Base-by-base conservation (phyloP, 768 basidiomycete species). In the Phanerochaete sordida region DNA sequence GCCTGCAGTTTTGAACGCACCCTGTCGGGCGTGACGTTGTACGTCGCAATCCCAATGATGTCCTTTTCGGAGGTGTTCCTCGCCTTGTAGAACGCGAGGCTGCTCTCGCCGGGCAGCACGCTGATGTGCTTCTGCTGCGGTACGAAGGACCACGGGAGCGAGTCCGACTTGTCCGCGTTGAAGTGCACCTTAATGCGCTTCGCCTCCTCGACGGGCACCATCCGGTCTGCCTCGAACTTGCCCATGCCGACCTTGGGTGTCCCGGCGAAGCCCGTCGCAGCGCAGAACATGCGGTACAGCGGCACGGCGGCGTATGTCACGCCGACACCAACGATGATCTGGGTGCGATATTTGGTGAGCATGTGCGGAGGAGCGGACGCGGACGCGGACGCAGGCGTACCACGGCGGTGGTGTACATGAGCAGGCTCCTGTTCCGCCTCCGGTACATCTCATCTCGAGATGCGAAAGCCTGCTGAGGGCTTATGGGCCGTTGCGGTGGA, bases 11-110 rank as follows among this genome's bases (percentile, higher is more conserved):
- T n/a, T 24, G 7, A 9, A 77, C 88, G 48, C 69, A 97, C 96
- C 73, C 95, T 83, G 70, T 93, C 92, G n/a, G 97, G 97, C 0
- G 95, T 96, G 62, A 98, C 96, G 74, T 98, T 99, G 72, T 99
- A 99, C 5, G 97, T 98, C 33, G 95, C 96, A 72, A 99, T 98
- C 1, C 97, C 97, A 68, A 99, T 95, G 56, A 99, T 84, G 70
- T 98, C 97, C 64, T 89, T 79, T 50, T 85, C 76, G 11, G 91
- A 88, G 50, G 78, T 82, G 68, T 99, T 99, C 75, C 82, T 92
- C 7, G 96, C 96, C 50, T 82, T 93, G 74, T 98, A 99, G 72
- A 99, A 99, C 11, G 97, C 97, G 61, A 99, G 75, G 60, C 91
- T 93, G 2, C 95, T 94, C 78, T 99, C 97, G 12, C 97, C 97